A percentile compares a stretch with the other conserved stretches of the same genome.
Conservation (phyloP, 306 rosid species). For the Betula pendula region DNA sequence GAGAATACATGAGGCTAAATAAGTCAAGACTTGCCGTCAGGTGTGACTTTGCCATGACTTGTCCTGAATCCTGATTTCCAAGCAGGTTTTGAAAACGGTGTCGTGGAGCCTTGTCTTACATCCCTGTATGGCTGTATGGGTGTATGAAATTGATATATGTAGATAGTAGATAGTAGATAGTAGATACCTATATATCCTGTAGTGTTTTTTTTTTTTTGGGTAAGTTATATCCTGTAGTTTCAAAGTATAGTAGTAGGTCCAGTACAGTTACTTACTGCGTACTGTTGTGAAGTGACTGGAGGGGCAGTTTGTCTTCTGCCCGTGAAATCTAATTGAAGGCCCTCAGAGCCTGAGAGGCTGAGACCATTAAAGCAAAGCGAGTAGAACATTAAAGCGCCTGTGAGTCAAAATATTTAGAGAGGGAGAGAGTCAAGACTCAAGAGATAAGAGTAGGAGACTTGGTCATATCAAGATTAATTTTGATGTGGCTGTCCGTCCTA, state of each 20-base stretch:
- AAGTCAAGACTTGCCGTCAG: too few relatives aligned
- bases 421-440: too few relatives aligned
- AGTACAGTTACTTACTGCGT: constrained; percentile 41
- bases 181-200: constrained; percentile 27
- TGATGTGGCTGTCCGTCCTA: too few relatives aligned
- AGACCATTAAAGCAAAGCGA: constrained; percentile 30
- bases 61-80: neutral
- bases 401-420: constrained; percentile 33
- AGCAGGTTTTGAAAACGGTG: constrained; percentile 21
- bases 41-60: constrained; percentile 3
- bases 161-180: neutral
- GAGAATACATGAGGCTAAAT: neutral
- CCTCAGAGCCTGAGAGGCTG: neutral
- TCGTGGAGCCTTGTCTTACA: constrained; percentile 23
- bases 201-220: too few relatives aligned
- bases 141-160: neutral
- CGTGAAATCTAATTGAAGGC: constrained; percentile 52
- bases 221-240: too few relatives aligned
- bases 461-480: too few relatives aligned
- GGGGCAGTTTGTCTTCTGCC: constrained; percentile 59
- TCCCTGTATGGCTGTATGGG: too few relatives aligned
- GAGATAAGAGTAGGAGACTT: too few relatives aligned
- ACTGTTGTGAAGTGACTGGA: constrained; percentile 70
- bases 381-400: constrained; percentile 39
- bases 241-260: constrained; percentile 40